Evolutionary conservation across 768 basidiomycete species (phyloP).

Genomic region (Pulveroboletus sp.): DNA sequence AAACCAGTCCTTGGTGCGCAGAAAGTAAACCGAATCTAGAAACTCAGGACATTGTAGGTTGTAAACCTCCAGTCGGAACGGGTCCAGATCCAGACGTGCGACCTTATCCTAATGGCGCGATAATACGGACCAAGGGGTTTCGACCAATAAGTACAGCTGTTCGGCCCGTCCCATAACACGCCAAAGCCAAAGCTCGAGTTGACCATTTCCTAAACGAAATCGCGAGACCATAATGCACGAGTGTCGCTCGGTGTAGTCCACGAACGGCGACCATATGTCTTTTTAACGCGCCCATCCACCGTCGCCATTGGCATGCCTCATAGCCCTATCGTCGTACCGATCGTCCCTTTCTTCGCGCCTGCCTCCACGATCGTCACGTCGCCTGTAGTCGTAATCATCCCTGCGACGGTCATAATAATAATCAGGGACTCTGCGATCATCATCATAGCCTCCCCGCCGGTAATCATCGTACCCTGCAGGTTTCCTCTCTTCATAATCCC

Average conservation of each 20-base stretch:
- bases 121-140: slow-evolving; percentile 34
- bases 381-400: slow-evolving; percentile 59
- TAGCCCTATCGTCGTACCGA: slow-evolving; percentile 68
- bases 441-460: slow-evolving; percentile 74
- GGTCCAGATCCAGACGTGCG: slow-evolving; percentile 25
- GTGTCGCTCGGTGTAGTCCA: slow-evolving; percentile 29
- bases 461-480: slow-evolving; percentile 91
- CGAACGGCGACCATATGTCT: slow-evolving; percentile 33
- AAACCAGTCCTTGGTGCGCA: slow-evolving; percentile 14
- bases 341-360: slow-evolving; percentile 84
- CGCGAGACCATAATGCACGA: slow-evolving; percentile 37
- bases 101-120: slow-evolving; percentile 30
- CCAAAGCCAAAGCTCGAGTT: slow-evolving; percentile 35
- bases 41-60: slow-evolving; percentile 17
- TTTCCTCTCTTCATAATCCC: slow-evolving; percentile 81
- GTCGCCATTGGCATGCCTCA: slow-evolving; percentile 75
- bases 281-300: slow-evolving; percentile 71
- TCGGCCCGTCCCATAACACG: slow-evolving; percentile 35
- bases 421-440: slow-evolving; percentile 81
- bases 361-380: slow-evolving; percentile 63
- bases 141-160: slow-evolving; percentile 38
- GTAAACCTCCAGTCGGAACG: slow-evolving; percentile 15
- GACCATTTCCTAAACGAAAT: slow-evolving; percentile 49
- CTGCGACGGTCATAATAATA: slow-evolving; percentile 84
- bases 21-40: slow-evolving; percentile 5